phyloP scores from a whole-genome alignment of 139 green algal genomes.

The Auxenochlorella pyrenoidosa region DNA sequence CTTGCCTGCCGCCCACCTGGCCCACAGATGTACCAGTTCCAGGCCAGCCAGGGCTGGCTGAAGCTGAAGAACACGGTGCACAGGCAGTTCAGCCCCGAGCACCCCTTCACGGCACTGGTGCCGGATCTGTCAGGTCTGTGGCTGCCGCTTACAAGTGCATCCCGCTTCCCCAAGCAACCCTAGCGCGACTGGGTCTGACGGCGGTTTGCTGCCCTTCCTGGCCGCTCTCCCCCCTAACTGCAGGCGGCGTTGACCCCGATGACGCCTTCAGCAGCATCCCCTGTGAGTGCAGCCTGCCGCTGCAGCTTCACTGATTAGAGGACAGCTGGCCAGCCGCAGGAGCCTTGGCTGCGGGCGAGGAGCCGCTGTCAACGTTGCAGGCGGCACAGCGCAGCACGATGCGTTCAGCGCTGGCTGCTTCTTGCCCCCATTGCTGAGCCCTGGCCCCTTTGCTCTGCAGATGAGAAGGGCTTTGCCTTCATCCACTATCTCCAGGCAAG shows the following conservation, averaged over 20 bases:
- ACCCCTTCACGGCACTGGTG: conserved; percentile 70
- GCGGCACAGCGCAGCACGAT: too few relatives aligned
- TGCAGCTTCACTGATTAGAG: too few relatives aligned
- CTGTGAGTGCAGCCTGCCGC: conserved; percentile 54
- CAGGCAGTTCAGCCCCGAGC: conserved; percentile 39
- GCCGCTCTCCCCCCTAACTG: conserved; percentile 23
- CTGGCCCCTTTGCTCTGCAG: not conserved
- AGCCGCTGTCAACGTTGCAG: too few relatives aligned
- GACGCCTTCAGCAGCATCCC: conserved; percentile 82
- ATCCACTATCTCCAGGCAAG: conserved; percentile 82
- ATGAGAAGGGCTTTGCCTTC: conserved; percentile 92
- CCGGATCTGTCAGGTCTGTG: conserved; percentile 60
- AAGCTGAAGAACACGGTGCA: conserved; percentile 50
- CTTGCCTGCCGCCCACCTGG: not conserved
- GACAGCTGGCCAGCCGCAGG: too few relatives aligned
- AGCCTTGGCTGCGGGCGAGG: too few relatives aligned
- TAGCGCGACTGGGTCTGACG: too few relatives aligned
- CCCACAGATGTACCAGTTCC: conserved; percentile 51
- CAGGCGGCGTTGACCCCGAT: conserved; percentile 85
- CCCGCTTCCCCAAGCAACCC: too few relatives aligned
- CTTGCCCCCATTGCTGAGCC: not conserved
- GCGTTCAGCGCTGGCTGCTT: too few relatives aligned
- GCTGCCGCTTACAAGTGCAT: too few relatives aligned
- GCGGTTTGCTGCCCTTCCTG: not conserved
- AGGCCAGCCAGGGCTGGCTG: conserved; percentile 44